Evolutionary conservation across 78 protist genomes (phyloP).

Genomic region (Planoprotostelium fungivorum): DNA sequence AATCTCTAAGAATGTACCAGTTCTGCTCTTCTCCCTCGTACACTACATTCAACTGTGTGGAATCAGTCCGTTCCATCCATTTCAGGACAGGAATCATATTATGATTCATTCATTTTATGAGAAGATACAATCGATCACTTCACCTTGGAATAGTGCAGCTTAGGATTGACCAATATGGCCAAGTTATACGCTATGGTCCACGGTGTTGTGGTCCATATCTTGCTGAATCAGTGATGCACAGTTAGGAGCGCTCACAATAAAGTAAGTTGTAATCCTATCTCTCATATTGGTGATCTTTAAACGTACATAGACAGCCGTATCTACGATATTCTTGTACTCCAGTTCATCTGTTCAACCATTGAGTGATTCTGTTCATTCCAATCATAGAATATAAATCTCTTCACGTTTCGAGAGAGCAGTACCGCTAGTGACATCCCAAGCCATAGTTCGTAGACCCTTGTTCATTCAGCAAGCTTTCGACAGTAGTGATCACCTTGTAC

Average conservation of each 20-base stretch:
- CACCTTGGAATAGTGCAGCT: neutral
- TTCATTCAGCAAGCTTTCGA: neutral
- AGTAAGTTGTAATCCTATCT: neutral
- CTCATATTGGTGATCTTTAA: neutral
- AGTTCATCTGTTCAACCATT: constrained; percentile 4
- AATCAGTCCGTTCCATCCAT: neutral
- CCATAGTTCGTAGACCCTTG: constrained; percentile 5
- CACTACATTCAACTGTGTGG: neutral
- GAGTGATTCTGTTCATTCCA: neutral
- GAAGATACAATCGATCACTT: no score
- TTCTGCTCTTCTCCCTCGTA: neutral
- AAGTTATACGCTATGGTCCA: constrained; percentile 16
- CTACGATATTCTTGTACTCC: constrained; percentile 3
- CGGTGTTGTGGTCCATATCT: constrained; percentile 19
- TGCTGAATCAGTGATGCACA: neutral
- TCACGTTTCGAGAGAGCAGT: constrained; percentile 7
- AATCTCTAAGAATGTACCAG: neutral
- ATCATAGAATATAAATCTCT: neutral
- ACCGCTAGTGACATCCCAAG: constrained; percentile 9
- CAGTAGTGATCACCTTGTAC: neutral
- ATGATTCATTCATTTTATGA: no score
- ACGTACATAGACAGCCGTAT: constrained; percentile 3
- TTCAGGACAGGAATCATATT: no score
- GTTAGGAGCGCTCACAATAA: neutral
- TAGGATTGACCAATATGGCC: constrained; percentile 11